These are phyloP conservation scores for Microglena sp. DNA, from an alignment of 139 green algal genomes.

Conservation along the genomic window DNA sequence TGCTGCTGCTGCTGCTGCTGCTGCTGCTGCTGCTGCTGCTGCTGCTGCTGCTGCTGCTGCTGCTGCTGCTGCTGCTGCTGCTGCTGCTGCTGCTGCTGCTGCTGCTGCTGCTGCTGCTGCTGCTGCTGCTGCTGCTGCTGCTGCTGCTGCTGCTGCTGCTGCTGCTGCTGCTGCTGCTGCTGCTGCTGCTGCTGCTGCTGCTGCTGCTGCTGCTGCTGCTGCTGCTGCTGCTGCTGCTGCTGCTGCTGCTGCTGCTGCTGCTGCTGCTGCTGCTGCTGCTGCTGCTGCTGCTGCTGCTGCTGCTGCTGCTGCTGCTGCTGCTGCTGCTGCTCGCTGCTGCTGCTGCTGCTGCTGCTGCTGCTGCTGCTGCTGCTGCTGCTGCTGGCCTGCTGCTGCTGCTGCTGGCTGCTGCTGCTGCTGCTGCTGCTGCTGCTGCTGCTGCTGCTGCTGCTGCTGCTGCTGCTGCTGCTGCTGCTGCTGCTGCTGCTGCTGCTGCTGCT, in stretches of 20 bases:
- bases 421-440: background rate
- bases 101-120: background rate
- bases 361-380: background rate
- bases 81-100: background rate
- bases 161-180: slow-evolving; percentile 3
- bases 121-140: background rate
- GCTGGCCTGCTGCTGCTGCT: too few relatives aligned
- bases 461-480: background rate
- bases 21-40: too few relatives aligned
- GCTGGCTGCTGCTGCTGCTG: background rate
- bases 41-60: background rate
- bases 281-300: background rate
- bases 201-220: too few relatives aligned
- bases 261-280: background rate
- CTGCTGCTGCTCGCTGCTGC: slow-evolving; percentile 1
- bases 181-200: background rate
- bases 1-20: background rate
- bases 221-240: background rate
- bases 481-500: background rate
- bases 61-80: slow-evolving; percentile 1
- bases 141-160: slow-evolving; percentile 13
- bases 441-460: background rate
- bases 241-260: background rate
- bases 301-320: background rate
- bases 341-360: background rate